Evolutionary conservation across 768 basidiomycete genomes (phyloP), one percentile per base, ranked within the genome.

Genomic region (Auriscalpium microsporum): DNA sequence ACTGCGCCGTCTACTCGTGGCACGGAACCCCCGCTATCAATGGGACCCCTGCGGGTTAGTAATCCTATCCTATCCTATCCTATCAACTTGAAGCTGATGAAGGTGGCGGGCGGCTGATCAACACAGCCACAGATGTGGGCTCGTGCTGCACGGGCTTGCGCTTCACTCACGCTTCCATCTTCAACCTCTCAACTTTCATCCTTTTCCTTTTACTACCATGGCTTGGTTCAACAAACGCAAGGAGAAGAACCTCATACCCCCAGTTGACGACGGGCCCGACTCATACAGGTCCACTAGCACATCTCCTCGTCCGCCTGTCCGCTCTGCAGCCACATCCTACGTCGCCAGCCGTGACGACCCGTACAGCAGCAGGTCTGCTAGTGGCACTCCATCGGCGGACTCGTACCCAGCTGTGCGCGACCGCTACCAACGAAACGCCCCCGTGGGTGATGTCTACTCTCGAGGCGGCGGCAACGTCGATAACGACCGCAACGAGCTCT

Each of bases 401-500:
- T 49, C 48, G 11, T 48, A 48, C 34, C 8, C 50, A 10, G 45
- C 57, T 34, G 36, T 62, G 48, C 50, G 55, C 23, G 79, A 80
- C 62, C 76, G 72, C 53, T 81, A 83, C 64, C 73, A 71, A 56
- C 71, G 81, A 56, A 80, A 71, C 63, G 73, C 73, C 46, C 73
- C 75, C 34, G 73, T 84, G 21, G 83, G 82, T 50, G 85, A 87
- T 60, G 67, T 75, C n/a, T 87, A 87, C 66, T 74, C 82, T 57
- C 81, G 84, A 51, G 83, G 84, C 23, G 73, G 69, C 44, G 78
- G 74, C 50, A 72, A 87, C 58, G 62, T 84, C 46, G 81, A 87
- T 58, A 71, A 73, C 34, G 87, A 87, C 68, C 83, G 90, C 47
- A 78, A 72, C 45, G 87, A 86, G 60, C 75, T 92, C 23, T 90